These are phyloP conservation scores for Backusella luteola DNA, from an alignment of 192 early-diverging fungal genomes.

Conservation along the genomic window DNA sequence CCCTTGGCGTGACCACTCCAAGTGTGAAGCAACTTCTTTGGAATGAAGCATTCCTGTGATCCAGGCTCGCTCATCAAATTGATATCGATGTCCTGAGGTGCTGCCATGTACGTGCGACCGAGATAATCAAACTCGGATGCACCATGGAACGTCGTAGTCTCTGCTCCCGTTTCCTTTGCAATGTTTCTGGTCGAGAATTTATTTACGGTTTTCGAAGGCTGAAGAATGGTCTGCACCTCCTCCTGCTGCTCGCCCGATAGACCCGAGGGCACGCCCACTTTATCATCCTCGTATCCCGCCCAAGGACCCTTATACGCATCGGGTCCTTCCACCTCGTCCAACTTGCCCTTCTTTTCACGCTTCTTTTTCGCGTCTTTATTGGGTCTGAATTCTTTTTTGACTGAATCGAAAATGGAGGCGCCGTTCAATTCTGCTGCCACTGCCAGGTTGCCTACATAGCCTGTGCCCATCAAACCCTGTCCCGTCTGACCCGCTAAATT, in stretches of 20 bases:
- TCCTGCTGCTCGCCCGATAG: slow-evolving; percentile 52
- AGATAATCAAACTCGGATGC: slow-evolving; percentile 85
- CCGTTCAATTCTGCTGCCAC: slow-evolving; percentile 53
- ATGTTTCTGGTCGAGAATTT: slow-evolving; percentile 23
- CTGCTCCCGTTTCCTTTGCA: slow-evolving; percentile 49
- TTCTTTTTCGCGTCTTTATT: slow-evolving; percentile 51
- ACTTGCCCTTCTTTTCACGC: slow-evolving; percentile 76
- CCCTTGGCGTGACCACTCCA: slow-evolving; percentile 93
- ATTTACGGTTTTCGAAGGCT: neutral
- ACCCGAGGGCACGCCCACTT: slow-evolving; percentile 56
- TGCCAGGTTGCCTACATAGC: slow-evolving; percentile 63
- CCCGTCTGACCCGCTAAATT: slow-evolving; percentile 39
- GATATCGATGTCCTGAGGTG: slow-evolving; percentile 83
- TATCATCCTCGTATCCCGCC: slow-evolving; percentile 91
- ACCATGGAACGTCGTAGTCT: slow-evolving; percentile 88
- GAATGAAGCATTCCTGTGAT: slow-evolving; percentile 77
- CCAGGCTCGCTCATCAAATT: slow-evolving; percentile 76
- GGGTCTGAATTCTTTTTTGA: slow-evolving; percentile 39
- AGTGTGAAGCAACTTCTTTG: slow-evolving; percentile 84
- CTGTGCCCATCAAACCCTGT: slow-evolving; percentile 49
- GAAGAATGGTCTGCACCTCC: slow-evolving; percentile 33
- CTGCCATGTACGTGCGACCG: slow-evolving; percentile 95
- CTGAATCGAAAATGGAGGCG: slow-evolving; percentile 47
- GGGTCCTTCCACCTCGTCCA: slow-evolving; percentile 69
- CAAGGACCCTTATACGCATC: slow-evolving; percentile 88